Base-by-base conservation (phyloP, 306 rosid genomes). In the Mucuna pruriens region DNA sequence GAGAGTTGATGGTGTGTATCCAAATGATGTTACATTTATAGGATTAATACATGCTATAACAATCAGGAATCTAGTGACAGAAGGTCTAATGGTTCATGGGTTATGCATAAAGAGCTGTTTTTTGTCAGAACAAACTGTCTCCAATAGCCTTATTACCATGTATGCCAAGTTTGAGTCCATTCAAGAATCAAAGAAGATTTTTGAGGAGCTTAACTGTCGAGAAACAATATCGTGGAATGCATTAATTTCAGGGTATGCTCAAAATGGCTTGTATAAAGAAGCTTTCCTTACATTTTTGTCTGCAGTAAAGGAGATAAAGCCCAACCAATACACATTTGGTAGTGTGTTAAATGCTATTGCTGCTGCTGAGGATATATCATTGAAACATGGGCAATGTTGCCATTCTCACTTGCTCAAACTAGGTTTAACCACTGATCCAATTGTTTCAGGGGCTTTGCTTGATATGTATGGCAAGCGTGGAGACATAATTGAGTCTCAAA, bases 381-480 rank as follows among this genome's bases (percentile, higher is more conserved):
- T 88, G 66, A 89, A 86, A 70, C 90, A 91, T 38, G 97, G 98
- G 61, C 97, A 90, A 71, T 75, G 85, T 7, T 91, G 97, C 84
- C 97, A 92, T 81, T 90, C 94, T 45, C 85, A 84, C 57, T 77
- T 92, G 79, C 70, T 90, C 45, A 91, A 91, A 83, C 86, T 82
- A 15, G 97, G 97, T 55, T 84, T 90, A 29, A 86, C 66, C 86
- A 72, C 81, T 6, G 87, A 91, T 46, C 90, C 91, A 7, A 84
- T 90, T 67, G 75, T 90, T 61, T 89, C 97, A 17, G 92, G 90
- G 63, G 91, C 93, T 60, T 94, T 92, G 36, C 91, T 91, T 67
- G 92, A 91, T 83, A 92, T 94, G 97, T 94, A 91, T 85, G 97
- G 94, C 77, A 92, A 94, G 81, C 89, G 94, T 16, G 98, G 98